Conservation (phyloP, 169 alveolate genomes). For the Hammondia hammondi region DNA sequence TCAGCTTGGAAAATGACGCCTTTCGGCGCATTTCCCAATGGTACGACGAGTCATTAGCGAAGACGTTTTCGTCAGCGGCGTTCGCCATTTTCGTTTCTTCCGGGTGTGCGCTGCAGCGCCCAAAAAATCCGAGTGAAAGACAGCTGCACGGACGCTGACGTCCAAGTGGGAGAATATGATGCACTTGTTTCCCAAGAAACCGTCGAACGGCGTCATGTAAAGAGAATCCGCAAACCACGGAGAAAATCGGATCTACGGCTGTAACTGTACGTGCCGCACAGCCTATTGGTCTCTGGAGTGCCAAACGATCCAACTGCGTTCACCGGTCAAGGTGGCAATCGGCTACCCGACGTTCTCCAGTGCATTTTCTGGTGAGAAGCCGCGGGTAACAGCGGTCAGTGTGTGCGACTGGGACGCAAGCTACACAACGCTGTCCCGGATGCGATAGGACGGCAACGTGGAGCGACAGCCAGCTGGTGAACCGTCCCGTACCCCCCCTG, state of each 20-base stretch:
- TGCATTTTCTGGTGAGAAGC: not conserved
- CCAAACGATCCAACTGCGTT: too few relatives aligned
- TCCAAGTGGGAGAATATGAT: not conserved
- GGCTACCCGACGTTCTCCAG: too few relatives aligned
- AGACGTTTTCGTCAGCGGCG: conserved; percentile 38
- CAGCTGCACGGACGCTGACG: not conserved
- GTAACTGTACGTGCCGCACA: too few relatives aligned
- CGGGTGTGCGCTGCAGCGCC: not conserved
- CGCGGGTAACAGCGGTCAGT: not conserved
- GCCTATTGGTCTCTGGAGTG: too few relatives aligned
- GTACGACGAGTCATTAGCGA: conserved; percentile 46
- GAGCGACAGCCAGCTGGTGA: not conserved
- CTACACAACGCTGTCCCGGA: not conserved
- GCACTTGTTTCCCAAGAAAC: not conserved
- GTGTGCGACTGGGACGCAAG: not conserved
- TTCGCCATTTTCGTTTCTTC: conserved; percentile 42
- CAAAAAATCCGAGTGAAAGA: not conserved
- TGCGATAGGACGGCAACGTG: not conserved
- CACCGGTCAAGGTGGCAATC: too few relatives aligned
- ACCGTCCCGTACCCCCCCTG: not conserved
- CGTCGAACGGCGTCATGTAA: too few relatives aligned
- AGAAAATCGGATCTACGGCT: too few relatives aligned
- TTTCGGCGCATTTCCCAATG: conserved; percentile 85
- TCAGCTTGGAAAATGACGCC: conserved; percentile 81
- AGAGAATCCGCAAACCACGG: too few relatives aligned